These are phyloP conservation scores for Talaromyces liani DNA, from an alignment of 495 filamentous ascomycete genomes.

Conservation along the genomic window DNA sequence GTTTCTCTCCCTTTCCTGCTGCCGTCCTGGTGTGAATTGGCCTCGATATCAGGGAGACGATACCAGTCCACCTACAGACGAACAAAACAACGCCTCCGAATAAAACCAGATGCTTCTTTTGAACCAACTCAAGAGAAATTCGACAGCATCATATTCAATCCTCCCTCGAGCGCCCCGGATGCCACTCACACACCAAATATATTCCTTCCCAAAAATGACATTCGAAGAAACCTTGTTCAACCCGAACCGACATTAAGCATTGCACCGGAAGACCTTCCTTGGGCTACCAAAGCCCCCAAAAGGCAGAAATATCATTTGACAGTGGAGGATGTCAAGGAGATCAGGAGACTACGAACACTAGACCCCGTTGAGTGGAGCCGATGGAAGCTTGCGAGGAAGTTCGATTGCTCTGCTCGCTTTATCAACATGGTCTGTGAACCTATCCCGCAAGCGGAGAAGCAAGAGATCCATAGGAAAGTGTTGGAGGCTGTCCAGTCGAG, in stretches of 20 bases:
- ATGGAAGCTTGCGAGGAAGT: conserved; percentile 59
- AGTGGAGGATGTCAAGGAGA: conserved; percentile 66
- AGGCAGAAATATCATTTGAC: conserved; percentile 73
- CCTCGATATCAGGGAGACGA: conserved; percentile 32
- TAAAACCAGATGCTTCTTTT: conserved; percentile 70
- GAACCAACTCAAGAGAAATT: conserved; percentile 36
- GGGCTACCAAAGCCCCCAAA: conserved; percentile 42
- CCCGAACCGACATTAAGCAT: conserved; percentile 14
- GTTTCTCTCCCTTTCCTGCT: conserved; percentile 36
- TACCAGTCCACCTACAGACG: conserved; percentile 65
- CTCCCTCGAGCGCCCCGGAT: conserved; percentile 74
- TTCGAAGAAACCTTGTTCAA: conserved; percentile 50
- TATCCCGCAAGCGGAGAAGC: conserved; percentile 31
- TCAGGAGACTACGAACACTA: conserved; percentile 55
- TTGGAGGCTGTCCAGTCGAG: conserved; percentile 55
- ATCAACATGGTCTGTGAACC: conserved; percentile 50
- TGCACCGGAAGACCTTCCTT: conserved; percentile 39
- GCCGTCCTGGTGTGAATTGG: conserved; percentile 28
- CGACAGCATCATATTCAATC: conserved; percentile 86
- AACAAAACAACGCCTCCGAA: conserved; percentile 61
- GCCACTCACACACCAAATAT: conserved; percentile 82
- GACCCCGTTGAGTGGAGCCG: conserved; percentile 72
- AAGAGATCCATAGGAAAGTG: conserved; percentile 43
- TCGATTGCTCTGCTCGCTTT: conserved; percentile 70
- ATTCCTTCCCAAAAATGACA: conserved; percentile 79